phyloP scores from a whole-genome alignment of 345 rosid genomes.

The Carallia brachiata region DNA sequence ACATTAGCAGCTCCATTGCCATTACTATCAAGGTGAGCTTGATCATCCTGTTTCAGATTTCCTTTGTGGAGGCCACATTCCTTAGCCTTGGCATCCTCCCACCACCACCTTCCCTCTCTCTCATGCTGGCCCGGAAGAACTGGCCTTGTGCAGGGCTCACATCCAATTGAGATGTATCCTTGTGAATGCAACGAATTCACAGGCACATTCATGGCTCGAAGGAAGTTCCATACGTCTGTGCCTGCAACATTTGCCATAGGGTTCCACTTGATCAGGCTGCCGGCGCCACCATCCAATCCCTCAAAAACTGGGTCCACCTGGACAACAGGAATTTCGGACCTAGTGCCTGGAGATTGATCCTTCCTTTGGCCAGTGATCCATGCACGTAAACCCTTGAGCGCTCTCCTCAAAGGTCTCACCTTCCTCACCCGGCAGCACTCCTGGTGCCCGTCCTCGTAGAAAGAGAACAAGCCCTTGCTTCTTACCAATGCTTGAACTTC shows the following conservation, averaged over 20 bases:
- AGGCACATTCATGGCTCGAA: conserved; percentile 81
- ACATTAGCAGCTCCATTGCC: conserved; percentile 39
- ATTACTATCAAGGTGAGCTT: conserved; percentile 30
- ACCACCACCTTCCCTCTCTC: conserved; percentile 99
- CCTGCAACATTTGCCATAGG: conserved; percentile 87
- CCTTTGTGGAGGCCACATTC: conserved; percentile 97
- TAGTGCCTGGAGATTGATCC: conserved; percentile 89
- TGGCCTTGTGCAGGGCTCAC: conserved; percentile 96
- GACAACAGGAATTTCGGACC: conserved; percentile 84
- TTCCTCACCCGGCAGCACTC: conserved; percentile 98
- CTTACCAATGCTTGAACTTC: conserved; percentile 92
- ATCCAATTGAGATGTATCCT: conserved; percentile 90
- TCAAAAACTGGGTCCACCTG: conserved; percentile 92
- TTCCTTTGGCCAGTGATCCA: conserved; percentile 98
- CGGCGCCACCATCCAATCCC: conserved; percentile 80
- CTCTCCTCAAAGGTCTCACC: conserved; percentile 89
- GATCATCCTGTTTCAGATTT: conserved; percentile 55
- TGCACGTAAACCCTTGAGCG: conserved; percentile 83
- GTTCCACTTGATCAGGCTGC: conserved; percentile 96
- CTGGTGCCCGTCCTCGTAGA: conserved; percentile 94
- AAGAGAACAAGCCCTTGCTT: conserved; percentile 87
- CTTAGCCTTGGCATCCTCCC: conserved; percentile 99
- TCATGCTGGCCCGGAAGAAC: conserved; percentile 97
- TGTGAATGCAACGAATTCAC: conserved; percentile 69
- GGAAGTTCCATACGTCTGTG: conserved; percentile 70